Evolutionary conservation across 371 early-diverging fungal genomes (phyloP), one percentile per base, ranked within the genome.

Genomic region (Lichtheimia corymbifera): DNA sequence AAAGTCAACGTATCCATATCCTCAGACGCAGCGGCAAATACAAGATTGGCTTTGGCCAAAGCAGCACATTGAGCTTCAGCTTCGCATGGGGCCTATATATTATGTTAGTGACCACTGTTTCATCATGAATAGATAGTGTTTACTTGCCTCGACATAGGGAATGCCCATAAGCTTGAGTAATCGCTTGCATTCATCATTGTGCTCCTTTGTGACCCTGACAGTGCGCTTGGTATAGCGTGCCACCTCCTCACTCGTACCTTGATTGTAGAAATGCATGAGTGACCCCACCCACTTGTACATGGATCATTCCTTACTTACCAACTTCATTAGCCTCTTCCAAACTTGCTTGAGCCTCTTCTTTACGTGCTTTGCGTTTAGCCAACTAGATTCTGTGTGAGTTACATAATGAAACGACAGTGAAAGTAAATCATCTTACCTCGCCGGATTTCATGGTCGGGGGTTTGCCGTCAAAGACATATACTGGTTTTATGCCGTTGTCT

Each of bases 1-100:
- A 99, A 99, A 4, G 98, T 94, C 56, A 99, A 79, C 0, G 99
- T 97, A 73, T 99, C 99, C 99, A 99, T 99, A 82, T 99, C 99
- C 72, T 99, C 99, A 2, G 98, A 96, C 4, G 95, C 99, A 22
- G 99, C 98, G 7, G 92, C 99, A 74, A 91, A 96, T 4, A 99
- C 99, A 64, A 87, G 86, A n/a, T 95, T 96, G 0, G 88, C 83
- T 66, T 84, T 88, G 30, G 92, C 93, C 35, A 99, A 73, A 28
- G 90, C 95, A 3, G 99, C 99, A 73, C 99, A 99, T 72, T 97
- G 98, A 3, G 99, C 99, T 72, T 99, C 99, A 4, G 99, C 99
- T 82, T 99, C 99, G 71, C 96, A 93, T 6, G 99, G 99, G 4
- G 99, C 99, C 73, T 91, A 59, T 24, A 20, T 20, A 50, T 42